Evolutionary conservation across 768 basidiomycete species (phyloP).

Genomic region (Dentipellis sp.): DNA sequence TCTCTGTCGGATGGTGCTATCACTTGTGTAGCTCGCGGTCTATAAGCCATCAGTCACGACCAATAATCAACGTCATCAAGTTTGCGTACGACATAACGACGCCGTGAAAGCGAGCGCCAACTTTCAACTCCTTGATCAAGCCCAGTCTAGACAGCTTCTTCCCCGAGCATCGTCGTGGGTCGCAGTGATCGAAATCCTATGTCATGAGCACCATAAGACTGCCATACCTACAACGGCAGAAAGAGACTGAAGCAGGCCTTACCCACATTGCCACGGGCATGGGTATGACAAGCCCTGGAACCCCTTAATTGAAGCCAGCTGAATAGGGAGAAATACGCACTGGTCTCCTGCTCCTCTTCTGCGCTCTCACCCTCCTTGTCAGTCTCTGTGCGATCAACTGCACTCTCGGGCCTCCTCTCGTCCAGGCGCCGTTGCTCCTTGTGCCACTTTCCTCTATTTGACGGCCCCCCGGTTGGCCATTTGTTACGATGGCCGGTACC

Average conservation of each 20-base stretch:
- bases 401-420: constrained; percentile 44
- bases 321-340: neutral
- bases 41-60: neutral
- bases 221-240: neutral
- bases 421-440: neutral
- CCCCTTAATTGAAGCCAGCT: neutral
- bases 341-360: constrained; percentile 3
- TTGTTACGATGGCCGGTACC: neutral
- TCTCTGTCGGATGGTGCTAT: constrained; percentile 82
- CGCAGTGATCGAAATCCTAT: constrained; percentile 97
- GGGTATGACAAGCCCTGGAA: constrained; percentile 17
- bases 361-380: constrained; percentile 22
- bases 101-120: constrained; percentile 84
- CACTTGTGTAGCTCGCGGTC: constrained; percentile 44
- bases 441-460: neutral
- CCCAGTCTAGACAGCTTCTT: constrained; percentile 86
- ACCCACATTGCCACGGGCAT: constrained; percentile 98
- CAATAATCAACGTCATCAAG: neutral
- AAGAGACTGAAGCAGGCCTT: constrained; percentile 23
- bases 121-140: constrained; percentile 71
- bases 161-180: constrained; percentile 79
- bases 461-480: neutral
- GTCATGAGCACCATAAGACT: neutral
- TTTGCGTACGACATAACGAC: constrained; percentile 82
- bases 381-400: constrained; percentile 36